phyloP scores from a whole-genome alignment of 2,329 filamentous ascomycete species.

The Aspergillus persii region DNA sequence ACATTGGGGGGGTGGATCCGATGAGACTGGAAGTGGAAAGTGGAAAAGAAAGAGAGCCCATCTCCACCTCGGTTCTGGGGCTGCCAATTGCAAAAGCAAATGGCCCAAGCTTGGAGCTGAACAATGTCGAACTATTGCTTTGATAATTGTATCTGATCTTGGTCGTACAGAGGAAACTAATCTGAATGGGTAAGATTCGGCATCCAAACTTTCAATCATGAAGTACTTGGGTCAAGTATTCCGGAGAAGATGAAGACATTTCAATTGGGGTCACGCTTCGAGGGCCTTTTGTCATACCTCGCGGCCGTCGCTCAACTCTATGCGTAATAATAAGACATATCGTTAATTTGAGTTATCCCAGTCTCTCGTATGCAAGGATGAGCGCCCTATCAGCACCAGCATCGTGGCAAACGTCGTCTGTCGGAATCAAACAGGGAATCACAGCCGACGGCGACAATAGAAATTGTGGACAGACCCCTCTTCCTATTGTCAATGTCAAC shows the following conservation, averaged over 20 bases:
- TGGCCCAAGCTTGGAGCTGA: slow-evolving; percentile 8
- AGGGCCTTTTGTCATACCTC: not conserved
- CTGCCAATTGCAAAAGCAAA: slow-evolving; percentile 1
- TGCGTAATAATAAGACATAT: not conserved
- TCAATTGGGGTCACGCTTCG: not conserved
- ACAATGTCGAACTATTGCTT: slow-evolving; percentile 2
- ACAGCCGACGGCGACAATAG: not conserved
- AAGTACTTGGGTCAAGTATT: no score
- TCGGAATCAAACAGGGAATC: not conserved
- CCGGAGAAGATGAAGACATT: not conserved
- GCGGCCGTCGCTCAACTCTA: not conserved
- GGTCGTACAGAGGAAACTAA: not conserved
- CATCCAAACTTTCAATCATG: not conserved
- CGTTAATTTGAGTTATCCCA: not conserved
- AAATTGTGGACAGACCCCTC: not conserved
- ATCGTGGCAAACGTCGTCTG: not conserved
- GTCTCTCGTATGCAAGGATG: slow-evolving; percentile 1
- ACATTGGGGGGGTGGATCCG: not conserved
- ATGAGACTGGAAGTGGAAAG: not conserved
- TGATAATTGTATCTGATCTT: not conserved
- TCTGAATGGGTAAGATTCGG: not conserved
- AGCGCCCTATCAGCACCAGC: not conserved
- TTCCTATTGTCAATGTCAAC: not conserved
- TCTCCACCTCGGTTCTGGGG: slow-evolving; percentile 9
- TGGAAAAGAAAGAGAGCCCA: not conserved